Conservation (phyloP, 768 basidiomycete genomes). For the Russula brevipes region DNA sequence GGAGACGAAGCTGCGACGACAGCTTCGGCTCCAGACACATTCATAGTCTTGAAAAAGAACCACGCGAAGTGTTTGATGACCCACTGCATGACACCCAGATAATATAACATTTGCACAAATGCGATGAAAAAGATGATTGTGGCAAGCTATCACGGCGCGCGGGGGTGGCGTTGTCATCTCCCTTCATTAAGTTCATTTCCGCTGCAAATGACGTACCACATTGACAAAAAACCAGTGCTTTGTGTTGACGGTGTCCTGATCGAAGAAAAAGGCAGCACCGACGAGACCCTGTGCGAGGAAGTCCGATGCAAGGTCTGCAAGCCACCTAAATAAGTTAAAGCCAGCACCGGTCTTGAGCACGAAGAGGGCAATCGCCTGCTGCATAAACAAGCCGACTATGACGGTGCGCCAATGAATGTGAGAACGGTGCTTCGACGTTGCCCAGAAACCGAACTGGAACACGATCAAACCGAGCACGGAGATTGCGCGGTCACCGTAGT, state of each 20-base stretch:
- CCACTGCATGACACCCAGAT: slow-evolving; percentile 93
- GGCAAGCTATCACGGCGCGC: slow-evolving; percentile 42
- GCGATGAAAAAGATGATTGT: slow-evolving; percentile 94
- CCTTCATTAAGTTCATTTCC: background rate
- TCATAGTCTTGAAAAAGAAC: slow-evolving; percentile 91
- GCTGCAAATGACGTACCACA: slow-evolving; percentile 42
- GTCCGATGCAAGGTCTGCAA: slow-evolving; percentile 74
- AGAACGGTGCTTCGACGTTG: slow-evolving; percentile 55
- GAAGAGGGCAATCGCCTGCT: slow-evolving; percentile 83
- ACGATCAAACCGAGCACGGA: slow-evolving; percentile 73
- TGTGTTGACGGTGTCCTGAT: slow-evolving; percentile 45
- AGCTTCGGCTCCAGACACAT: slow-evolving; percentile 91
- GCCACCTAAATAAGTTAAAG: slow-evolving; percentile 77
- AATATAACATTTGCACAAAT: slow-evolving; percentile 87
- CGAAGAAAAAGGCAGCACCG: slow-evolving; percentile 83
- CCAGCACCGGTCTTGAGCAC: slow-evolving; percentile 83
- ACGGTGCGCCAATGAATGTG: slow-evolving; percentile 82
- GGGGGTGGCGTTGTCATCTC: background rate
- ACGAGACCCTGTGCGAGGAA: slow-evolving; percentile 63
- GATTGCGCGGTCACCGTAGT: slow-evolving; percentile 77
- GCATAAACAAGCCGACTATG: slow-evolving; percentile 78
- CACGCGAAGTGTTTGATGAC: slow-evolving; percentile 83
- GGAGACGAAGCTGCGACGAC: slow-evolving; percentile 90
- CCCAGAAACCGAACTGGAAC: slow-evolving; percentile 74
- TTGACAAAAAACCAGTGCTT: slow-evolving; percentile 87